Evolutionary conservation across 805 yeast species (phyloP), one percentile per base, ranked within the genome.

Genomic region (Sugiyamaella floridensis): DNA sequence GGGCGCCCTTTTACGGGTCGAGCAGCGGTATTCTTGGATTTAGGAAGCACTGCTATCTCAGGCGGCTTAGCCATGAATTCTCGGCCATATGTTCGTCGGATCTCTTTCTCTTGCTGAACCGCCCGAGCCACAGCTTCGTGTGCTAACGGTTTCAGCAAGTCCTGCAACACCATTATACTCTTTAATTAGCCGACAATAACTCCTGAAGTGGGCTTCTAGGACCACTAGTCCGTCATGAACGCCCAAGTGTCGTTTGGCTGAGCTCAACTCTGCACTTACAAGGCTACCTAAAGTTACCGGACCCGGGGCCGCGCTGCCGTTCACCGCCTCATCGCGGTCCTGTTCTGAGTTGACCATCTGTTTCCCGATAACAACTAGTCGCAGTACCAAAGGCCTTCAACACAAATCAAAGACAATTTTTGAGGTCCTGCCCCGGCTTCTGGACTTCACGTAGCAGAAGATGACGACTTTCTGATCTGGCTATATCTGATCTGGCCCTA

Each of bases 71-170:
- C 61, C 4, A 55, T 50, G 26, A 59, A 55, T 2, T 58, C 66
- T 22, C 55, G 52, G 37, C 74, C 75, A 55, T 63, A 72, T n/a
- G 51, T 51, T 22, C 57, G 51, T 10, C 76, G 55, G 12, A 67
- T 55, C 34, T 53, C 53, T 49, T 65, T 60, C 50, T 71, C 76
- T 40, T 59, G 54, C 20, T 65, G 48, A n/a, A 68, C 34, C 18
- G 71, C 73, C 15, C 63, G 61, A 9, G 69, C 53, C 2, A 67
- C 51, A 10, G 67, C 64, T 48, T 71, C 71, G 45, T 65, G 68
- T 19, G 69, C 60, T 44, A 69, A 49, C 6, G 70, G 61, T 28
- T 54, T 50, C 37, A 70, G 52, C 56, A 70, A 58, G 28, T 62
- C 68, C 6, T 53, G 55, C 26, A 68, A 56, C 9, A 67, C 59